Evolutionary conservation across 169 alveolate species (phyloP), one percentile per base, ranked within the genome.

Genomic region (Perkinsus olseni): DNA sequence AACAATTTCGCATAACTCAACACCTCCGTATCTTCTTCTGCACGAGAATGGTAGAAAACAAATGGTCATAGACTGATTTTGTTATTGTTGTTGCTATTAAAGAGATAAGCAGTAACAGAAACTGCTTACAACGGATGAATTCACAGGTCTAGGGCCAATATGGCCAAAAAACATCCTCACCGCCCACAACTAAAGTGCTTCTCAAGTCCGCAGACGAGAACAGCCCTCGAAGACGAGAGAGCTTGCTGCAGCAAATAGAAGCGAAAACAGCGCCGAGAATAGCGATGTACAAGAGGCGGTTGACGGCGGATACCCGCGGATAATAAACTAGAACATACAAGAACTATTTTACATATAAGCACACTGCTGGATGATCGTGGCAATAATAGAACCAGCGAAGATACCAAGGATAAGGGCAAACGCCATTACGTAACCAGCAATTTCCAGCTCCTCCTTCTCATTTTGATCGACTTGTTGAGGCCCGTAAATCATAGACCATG

Each of bases 401-500:
- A 62, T 62, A 62, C 82, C 82, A 28, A 62, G 82, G 17, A 62
- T 36, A 51, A 31, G 37, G 31, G 82, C 82, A 24, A 62, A 62
- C 34, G 82, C 82, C 82, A 62, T 62, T 6, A 62, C 82, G 82
- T 39, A 91, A 39, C 95, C 95, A 92, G 95, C 95, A 45, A 50
- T 91, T 13, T 92, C 95, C 0, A 62, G 34, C 34, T 62, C 82
- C 17, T 62, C 82, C 74, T 92, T 93, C 74, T 34, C 39, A 36
- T 92, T 39, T n/a, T 38, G 91, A 20, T 74, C 74, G 0, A 92
- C 95, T 38, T 51, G 39, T 0, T 91, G 28, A 21, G 95, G 94
- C 20, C 95, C 95, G 31, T 34, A 38, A 40, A 93, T 92, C 95
- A 93, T 93, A n/a, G 34, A 45, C 62, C 51, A 93, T 0, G 95